A percentile compares a stretch with the other conserved stretches of the same genome.
Conservation (phyloP, 495 filamentous ascomycete genomes). For the Aspergillus hancockii region DNA sequence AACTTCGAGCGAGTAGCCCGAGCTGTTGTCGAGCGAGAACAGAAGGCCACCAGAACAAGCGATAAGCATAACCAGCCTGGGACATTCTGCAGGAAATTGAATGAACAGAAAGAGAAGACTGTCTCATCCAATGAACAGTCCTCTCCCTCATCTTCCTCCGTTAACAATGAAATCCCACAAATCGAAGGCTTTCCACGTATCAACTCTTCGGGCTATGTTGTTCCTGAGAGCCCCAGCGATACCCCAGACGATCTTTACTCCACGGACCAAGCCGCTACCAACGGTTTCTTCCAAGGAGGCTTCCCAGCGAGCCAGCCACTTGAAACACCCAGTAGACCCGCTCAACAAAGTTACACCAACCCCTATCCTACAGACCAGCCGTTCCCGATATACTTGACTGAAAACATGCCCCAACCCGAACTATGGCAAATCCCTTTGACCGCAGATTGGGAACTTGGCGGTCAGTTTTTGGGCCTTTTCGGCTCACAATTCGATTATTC, state of each 20-base stretch:
- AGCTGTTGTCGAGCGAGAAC: slow-evolving; percentile 80
- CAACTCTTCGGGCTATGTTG: slow-evolving; percentile 44
- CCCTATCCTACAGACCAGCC: slow-evolving; percentile 21
- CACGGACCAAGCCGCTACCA: slow-evolving; percentile 2
- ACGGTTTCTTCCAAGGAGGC: slow-evolving; percentile 10
- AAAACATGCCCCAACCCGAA: slow-evolving; percentile 28
- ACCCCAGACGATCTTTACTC: slow-evolving; percentile 6
- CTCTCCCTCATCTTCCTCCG: slow-evolving; percentile 3
- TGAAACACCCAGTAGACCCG: slow-evolving; percentile 11
- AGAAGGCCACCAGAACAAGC: slow-evolving; percentile 57
- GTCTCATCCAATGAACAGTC: neutral
- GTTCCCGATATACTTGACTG: slow-evolving; percentile 27
- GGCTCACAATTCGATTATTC: slow-evolving; percentile 24
- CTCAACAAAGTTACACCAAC: slow-evolving; percentile 9
- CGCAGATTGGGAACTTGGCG: slow-evolving; percentile 40
- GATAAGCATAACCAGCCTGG: neutral
- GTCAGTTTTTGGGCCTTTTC: slow-evolving; percentile 34
- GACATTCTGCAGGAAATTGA: neutral
- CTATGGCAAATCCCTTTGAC: slow-evolving; percentile 43
- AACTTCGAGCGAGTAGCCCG: slow-evolving; percentile 92
- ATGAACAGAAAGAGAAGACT: neutral
- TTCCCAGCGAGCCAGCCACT: slow-evolving; percentile 13
- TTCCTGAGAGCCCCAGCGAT: slow-evolving; percentile 31
- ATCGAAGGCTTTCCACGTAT: slow-evolving; percentile 40
- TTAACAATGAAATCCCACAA: slow-evolving; percentile 31